These are phyloP conservation scores for Sporothrix humicola DNA, from an alignment of 2,329 filamentous ascomycete genomes.

Conservation along the genomic window DNA sequence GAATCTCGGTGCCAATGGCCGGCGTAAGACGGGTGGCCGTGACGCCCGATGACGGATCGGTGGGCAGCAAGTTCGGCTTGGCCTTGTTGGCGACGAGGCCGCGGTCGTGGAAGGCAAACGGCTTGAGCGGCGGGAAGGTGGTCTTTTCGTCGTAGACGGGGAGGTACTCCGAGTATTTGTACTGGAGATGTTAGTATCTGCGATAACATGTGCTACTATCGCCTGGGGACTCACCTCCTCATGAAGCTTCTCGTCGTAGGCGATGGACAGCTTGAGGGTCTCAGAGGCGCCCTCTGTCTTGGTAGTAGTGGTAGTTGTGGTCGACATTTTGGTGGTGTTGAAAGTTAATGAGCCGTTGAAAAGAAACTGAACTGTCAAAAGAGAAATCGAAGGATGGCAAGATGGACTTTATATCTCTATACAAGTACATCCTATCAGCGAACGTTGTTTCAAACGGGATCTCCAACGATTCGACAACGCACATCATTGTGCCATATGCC, in stretches of 20 bases:
- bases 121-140: slow-evolving; percentile 42
- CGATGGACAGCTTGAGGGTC: slow-evolving; percentile 37
- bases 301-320: slow-evolving; percentile 35
- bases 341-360: not conserved
- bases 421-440: not conserved
- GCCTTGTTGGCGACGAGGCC: slow-evolving; percentile 44
- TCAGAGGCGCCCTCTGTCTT: slow-evolving; percentile 29
- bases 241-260: slow-evolving; percentile 40
- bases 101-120: slow-evolving; percentile 44
- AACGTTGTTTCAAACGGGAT: not conserved
- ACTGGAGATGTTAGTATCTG: slow-evolving; percentile 34
- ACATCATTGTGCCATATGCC: slow-evolving; percentile 29
- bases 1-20: slow-evolving; percentile 51
- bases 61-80: slow-evolving; percentile 42
- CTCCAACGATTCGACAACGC: not conserved
- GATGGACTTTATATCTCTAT: not conserved
- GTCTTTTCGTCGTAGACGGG: slow-evolving; percentile 46
- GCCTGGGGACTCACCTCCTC: slow-evolving; percentile 34
- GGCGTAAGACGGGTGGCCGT: slow-evolving; percentile 43
- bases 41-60: slow-evolving; percentile 33
- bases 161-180: slow-evolving; percentile 45
- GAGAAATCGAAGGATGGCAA: not conserved
- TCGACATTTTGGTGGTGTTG: not conserved
- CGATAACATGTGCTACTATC: too few species aligned
- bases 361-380: not conserved